These are phyloP conservation scores for Aspergillus sp. DNA, from an alignment of 2,329 filamentous ascomycete species.

Conservation along the genomic window DNA sequence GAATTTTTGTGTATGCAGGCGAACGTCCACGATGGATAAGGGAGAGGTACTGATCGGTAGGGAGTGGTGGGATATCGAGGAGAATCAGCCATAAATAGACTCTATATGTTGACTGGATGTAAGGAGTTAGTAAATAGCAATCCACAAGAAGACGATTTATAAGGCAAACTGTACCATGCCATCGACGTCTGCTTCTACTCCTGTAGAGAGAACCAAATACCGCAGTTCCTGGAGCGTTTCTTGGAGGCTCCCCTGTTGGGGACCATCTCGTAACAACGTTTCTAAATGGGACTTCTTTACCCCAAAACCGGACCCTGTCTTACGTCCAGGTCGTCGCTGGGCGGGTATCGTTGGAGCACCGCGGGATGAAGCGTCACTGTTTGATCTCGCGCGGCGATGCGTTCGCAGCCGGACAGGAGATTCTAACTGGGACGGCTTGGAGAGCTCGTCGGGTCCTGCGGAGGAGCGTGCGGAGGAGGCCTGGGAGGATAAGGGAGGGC, in stretches of 20 bases:
- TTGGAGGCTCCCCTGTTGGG: constrained; percentile 63
- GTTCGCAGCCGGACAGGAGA: constrained; percentile 26
- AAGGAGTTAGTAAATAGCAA: constrained; percentile 10
- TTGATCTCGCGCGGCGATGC: constrained; percentile 62
- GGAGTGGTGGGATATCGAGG: constrained; percentile 79
- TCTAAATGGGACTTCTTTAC: constrained; percentile 61
- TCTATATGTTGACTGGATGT: constrained; percentile 74
- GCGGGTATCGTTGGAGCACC: constrained; percentile 25
- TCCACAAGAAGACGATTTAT: neutral
- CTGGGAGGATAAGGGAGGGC: constrained; percentile 51
- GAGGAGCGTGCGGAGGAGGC: constrained; percentile 30
- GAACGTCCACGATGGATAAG: constrained; percentile 92
- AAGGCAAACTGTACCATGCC: constrained; percentile 47
- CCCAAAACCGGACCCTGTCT: constrained; percentile 46
- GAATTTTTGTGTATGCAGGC: constrained; percentile 93
- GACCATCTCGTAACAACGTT: constrained; percentile 75
- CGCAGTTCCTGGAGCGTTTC: constrained; percentile 48
- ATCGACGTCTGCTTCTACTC: constrained; percentile 52
- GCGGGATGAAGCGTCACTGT: constrained; percentile 65
- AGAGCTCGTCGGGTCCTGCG: constrained; percentile 24
- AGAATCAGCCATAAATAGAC: constrained; percentile 97
- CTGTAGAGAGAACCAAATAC: constrained; percentile 50
- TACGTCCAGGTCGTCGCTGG: constrained; percentile 39
- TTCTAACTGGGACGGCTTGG: constrained; percentile 28
- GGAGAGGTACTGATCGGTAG: constrained; percentile 83